A percentile compares a stretch with the other conserved stretches of the same genome.
These are phyloP conservation scores for Naganishia randhawae DNA, from an alignment of 768 basidiomycete genomes.

Conservation along the genomic window DNA sequence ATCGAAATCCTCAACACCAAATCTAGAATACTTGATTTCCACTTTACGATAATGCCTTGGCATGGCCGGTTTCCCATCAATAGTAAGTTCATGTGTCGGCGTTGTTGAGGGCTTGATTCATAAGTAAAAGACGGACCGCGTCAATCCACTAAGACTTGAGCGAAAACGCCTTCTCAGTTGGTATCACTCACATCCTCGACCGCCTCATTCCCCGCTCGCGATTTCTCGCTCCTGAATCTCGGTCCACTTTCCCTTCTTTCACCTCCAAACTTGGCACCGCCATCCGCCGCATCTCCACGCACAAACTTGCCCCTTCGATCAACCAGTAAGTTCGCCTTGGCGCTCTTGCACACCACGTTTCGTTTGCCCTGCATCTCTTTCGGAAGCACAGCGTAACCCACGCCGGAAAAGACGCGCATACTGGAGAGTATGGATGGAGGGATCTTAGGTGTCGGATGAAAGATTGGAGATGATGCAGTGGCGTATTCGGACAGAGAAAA, in stretches of 20 bases:
- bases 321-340: slow-evolving; percentile 14
- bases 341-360: slow-evolving; percentile 63
- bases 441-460: slow-evolving; percentile 65
- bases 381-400: slow-evolving; percentile 84
- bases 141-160: neutral
- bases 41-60: slow-evolving; percentile 83
- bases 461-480: slow-evolving; percentile 58
- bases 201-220: slow-evolving; percentile 42
- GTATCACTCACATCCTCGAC: slow-evolving; percentile 35
- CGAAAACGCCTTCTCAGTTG: neutral
- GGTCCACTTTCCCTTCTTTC: slow-evolving; percentile 49
- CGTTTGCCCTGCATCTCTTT: slow-evolving; percentile 77
- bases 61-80: slow-evolving; percentile 49
- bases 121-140: neutral
- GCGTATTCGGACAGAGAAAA: slow-evolving; percentile 46
- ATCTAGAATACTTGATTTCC: slow-evolving; percentile 97
- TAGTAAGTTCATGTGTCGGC: neutral
- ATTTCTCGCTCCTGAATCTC: slow-evolving; percentile 75
- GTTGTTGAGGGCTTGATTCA: neutral
- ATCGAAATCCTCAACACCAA: slow-evolving; percentile 98
- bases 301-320: slow-evolving; percentile 19
- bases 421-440: slow-evolving; percentile 70
- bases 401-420: slow-evolving; percentile 82
- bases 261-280: slow-evolving; percentile 14
- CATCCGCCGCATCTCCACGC: neutral